Base-by-base conservation (phyloP, 2,329 filamentous ascomycete species). In the Fusarium palustre region DNA sequence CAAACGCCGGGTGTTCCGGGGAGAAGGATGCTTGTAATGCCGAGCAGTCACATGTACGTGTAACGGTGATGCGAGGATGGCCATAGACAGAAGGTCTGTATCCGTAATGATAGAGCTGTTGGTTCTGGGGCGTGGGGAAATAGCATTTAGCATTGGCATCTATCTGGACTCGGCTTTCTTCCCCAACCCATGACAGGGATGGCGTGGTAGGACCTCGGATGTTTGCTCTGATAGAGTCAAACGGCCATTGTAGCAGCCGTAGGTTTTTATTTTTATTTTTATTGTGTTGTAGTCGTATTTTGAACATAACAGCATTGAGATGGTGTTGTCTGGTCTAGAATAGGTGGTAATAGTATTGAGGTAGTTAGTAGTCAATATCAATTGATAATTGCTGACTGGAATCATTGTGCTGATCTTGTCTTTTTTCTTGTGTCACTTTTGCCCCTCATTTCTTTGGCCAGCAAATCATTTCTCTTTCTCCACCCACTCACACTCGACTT, bases 71-170 rank as follows among this genome's bases (percentile, higher is more conserved):
- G 36, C 39, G 45, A 22, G 42, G 47, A 60, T 66, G 54, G 45
- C 62, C 62, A 39, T 30, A 60, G 47, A 65, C 54, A 65, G 62
- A 65, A 65, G 61, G 62, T 66, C 60, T 59, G 15, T 31, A 20
- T 66, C 60, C 53, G 15, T 31, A 20, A n/a, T 28, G 22, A 5
- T 25, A 18, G 0, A 2, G 9, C 28, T 48, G 30, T 34, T 34
- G 22, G 46, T 24, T 48, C 36, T n/a, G 15, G 12, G 52, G 33
- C 45, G 50, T 49, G 52, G 50, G 33, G 45, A 30, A 48, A 24
- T 30, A 48, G 33, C 24, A 20, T 20, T 20, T 36, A 16, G 34
- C 22, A 6, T 38, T 42, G 13, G 18, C 33, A 34, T 24, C 60
- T n/a, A 43, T 20, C 53, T n/a, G 12, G 58, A 53, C 60, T 65